These are phyloP conservation scores for Aschersonia sp. DNA, from an alignment of 2,329 filamentous ascomycete genomes.

Conservation along the genomic window DNA sequence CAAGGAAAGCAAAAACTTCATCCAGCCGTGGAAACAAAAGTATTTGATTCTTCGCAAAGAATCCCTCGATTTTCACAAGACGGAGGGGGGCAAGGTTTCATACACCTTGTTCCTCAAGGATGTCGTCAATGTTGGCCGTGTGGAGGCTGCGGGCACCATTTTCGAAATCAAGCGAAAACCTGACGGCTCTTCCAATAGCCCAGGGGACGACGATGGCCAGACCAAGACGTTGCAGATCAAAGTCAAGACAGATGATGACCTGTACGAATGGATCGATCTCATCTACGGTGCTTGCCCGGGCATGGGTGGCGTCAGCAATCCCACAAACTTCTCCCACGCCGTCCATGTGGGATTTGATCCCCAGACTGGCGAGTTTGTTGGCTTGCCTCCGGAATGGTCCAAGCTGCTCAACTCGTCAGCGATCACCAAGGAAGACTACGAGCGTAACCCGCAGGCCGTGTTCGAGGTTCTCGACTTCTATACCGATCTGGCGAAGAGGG, in stretches of 20 bases:
- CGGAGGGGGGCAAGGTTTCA: slow-evolving; percentile 74
- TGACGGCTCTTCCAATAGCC: slow-evolving; percentile 53
- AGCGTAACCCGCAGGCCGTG: slow-evolving; percentile 81
- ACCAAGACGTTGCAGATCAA: slow-evolving; percentile 79
- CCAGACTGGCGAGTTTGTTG: slow-evolving; percentile 86
- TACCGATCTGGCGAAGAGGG: slow-evolving; percentile 65
- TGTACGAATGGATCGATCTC: slow-evolving; percentile 98
- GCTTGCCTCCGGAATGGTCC: slow-evolving; percentile 91
- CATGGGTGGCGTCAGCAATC: slow-evolving; percentile 96
- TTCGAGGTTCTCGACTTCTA: slow-evolving; percentile 77
- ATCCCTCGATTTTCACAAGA: slow-evolving; percentile 88
- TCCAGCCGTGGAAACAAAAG: slow-evolving; percentile 79
- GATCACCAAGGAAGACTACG: slow-evolving; percentile 96
- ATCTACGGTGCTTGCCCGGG: slow-evolving; percentile 94
- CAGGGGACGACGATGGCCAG: slow-evolving; percentile 65
- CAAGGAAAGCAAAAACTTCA: slow-evolving; percentile 80
- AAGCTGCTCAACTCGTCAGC: slow-evolving; percentile 90
- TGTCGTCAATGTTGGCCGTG: slow-evolving; percentile 78
- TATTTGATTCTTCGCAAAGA: slow-evolving; percentile 87
- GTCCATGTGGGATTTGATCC: slow-evolving; percentile 97
- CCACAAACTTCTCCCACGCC: slow-evolving; percentile 93
- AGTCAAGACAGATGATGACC: slow-evolving; percentile 88
- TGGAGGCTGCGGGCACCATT: slow-evolving; percentile 80
- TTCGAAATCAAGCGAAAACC: slow-evolving; percentile 80
- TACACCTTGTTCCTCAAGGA: slow-evolving; percentile 75